Base-by-base conservation (phyloP, 2,329 filamentous ascomycete genomes). In the Fusarium caatingaense region DNA sequence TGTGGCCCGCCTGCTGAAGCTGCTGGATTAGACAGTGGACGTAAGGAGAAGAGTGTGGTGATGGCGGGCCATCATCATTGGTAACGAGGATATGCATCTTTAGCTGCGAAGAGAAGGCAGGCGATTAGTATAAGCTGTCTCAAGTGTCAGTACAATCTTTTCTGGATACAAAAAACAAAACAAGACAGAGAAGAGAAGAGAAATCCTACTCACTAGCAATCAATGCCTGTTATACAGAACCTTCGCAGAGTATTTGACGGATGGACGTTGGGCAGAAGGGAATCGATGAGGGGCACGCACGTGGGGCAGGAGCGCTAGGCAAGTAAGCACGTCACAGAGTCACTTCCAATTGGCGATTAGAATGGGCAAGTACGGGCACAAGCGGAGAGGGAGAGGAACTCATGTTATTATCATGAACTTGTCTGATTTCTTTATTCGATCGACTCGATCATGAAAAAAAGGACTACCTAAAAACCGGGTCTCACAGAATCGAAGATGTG, bases 61-160 rank as follows among this genome's bases (percentile, higher is more conserved):
- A 93, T 69, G 92, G 92, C 55, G 92, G 92, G 18, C 92, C 92
- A 82, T 95, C 92, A 77, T 95, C 92, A 83, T 95, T 95, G 72
- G 89, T 89, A 58, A 92, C 83, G 73, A 89, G 86, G 73, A 89
- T 89, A 75, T 89, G 87, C 87, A 89, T 89, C 61, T 75, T 81
- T 21, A 28, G 16, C 16, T 63, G 47, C 12, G 37, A 34, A 42
- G 42, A 32, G 32, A 37, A 41, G 44, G 37, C 44, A 48, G 32
- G 11, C 21, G 18, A n/a, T 47, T 42, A 53, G 37, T 48, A 25
- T 25, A 27, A 53, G 30, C 54, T 66, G n/a, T 30, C 10, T 15
- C 12, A 21, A 23, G 15, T 21, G 64, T 67, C 13, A 68, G 51
- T 34, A 30, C 6, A 2, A 11, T 11, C 5, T 37, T 48, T 16